A percentile compares a stretch with the other conserved stretches of the same genome.
Conservation (phyloP, 345 rosid species). For the Citrus sinensis region DNA sequence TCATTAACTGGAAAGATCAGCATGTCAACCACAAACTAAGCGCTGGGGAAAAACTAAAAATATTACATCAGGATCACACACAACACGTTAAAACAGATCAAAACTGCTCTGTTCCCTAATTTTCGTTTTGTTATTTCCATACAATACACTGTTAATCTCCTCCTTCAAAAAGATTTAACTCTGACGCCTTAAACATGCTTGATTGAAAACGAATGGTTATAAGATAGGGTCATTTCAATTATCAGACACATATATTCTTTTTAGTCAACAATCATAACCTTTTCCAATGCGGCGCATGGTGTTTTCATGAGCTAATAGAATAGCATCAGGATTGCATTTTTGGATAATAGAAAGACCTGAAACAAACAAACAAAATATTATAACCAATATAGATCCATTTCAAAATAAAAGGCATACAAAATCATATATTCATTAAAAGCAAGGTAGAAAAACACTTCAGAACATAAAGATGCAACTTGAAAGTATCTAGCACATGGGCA, state of each 20-base stretch:
- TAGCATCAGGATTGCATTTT: constrained; percentile 67
- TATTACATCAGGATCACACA: background rate
- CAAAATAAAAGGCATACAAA: background rate
- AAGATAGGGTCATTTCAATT: background rate
- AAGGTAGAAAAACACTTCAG: background rate
- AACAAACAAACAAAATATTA: constrained; percentile 18
- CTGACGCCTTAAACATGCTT: background rate
- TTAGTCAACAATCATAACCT: constrained; percentile 31
- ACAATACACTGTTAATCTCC: too few relatives aligned
- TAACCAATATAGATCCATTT: background rate
- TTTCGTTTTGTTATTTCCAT: too few relatives aligned
- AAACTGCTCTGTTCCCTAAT: too few relatives aligned
- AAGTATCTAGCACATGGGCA: background rate
- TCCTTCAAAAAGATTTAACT: too few relatives aligned
- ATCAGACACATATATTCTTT: background rate
- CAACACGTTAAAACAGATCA: background rate
- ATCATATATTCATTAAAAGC: background rate
- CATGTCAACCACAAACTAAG: background rate
- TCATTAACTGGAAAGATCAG: background rate
- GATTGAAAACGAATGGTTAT: background rate
- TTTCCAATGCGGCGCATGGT: constrained; percentile 62
- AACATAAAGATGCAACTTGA: constrained; percentile 7
- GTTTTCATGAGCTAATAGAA: constrained; percentile 65
- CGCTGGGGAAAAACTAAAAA: background rate
- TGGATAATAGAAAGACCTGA: constrained; percentile 87